Evolutionary conservation across 2,329 filamentous ascomycete genomes (phyloP).

Genomic region (Fonsecaea erecta): DNA sequence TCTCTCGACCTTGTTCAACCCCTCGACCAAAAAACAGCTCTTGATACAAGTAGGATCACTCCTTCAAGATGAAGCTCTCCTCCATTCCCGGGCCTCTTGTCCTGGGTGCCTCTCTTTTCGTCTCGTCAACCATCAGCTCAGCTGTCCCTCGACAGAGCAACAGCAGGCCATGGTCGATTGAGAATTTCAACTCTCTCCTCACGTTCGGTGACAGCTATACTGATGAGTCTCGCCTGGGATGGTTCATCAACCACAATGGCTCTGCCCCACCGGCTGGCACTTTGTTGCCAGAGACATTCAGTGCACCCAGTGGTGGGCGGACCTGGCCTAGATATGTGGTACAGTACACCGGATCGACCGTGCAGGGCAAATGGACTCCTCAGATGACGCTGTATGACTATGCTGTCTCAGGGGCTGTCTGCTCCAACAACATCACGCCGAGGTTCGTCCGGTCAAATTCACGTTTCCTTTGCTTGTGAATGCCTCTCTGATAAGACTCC

Average conservation of each 20-base stretch:
- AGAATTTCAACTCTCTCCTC: slow-evolving; percentile 65
- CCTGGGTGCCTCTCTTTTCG: slow-evolving; percentile 3
- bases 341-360: slow-evolving; percentile 60
- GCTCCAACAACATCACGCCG: slow-evolving; percentile 69
- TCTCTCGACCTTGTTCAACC: neutral
- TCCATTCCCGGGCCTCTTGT: neutral
- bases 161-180: slow-evolving; percentile 39
- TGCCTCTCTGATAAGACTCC: slow-evolving; percentile 2
- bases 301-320: slow-evolving; percentile 67
- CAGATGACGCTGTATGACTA: slow-evolving; percentile 62
- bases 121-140: neutral
- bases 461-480: neutral
- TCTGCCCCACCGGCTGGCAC: slow-evolving; percentile 67
- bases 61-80: slow-evolving; percentile 1
- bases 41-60: neutral
- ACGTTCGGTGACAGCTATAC: slow-evolving; percentile 79
- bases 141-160: slow-evolving; percentile 17
- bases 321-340: slow-evolving; percentile 72
- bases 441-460: slow-evolving; percentile 5
- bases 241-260: slow-evolving; percentile 65
- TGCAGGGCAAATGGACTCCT: slow-evolving; percentile 47
- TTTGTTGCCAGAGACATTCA: slow-evolving; percentile 51
- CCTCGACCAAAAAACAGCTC: neutral
- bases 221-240: slow-evolving; percentile 69
- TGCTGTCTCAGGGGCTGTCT: slow-evolving; percentile 73